Evolutionary conservation across 2,329 filamentous ascomycete species (phyloP).

Genomic region (Beauveria australis): DNA sequence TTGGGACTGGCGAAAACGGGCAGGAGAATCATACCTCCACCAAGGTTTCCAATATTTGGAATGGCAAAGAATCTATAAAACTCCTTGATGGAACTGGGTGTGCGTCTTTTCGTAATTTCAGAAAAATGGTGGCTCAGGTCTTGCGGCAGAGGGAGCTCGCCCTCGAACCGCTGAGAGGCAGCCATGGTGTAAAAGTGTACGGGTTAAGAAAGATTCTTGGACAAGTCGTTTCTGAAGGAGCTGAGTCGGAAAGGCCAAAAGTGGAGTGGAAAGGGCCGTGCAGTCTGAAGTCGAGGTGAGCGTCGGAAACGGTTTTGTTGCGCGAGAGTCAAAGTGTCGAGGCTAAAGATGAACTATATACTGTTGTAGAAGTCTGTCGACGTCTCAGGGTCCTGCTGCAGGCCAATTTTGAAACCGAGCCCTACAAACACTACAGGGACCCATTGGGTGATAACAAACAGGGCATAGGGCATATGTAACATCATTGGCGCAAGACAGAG

Average conservation of each 20-base stretch:
- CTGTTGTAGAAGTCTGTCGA: neutral
- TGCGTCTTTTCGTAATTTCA: conserved; percentile 55
- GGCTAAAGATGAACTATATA: conserved; percentile 1
- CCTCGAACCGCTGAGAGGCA: neutral
- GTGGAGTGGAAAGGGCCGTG: conserved; percentile 1
- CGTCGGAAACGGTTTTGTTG: neutral
- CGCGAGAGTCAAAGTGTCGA: neutral
- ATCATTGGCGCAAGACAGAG: conserved; percentile 22
- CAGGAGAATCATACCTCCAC: conserved; percentile 42
- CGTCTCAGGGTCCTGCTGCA: neutral
- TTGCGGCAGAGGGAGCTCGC: conserved; percentile 38
- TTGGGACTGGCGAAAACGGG: neutral
- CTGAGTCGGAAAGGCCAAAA: neutral
- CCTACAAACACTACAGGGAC: neutral
- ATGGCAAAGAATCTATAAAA: conserved; percentile 79
- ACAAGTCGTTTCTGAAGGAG: neutral
- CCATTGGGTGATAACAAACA: neutral
- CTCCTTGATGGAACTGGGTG: conserved; percentile 61
- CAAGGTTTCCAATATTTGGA: conserved; percentile 53
- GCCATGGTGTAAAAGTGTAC: neutral
- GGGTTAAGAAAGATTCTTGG: neutral
- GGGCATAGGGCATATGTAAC: neutral
- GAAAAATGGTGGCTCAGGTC: conserved; percentile 78
- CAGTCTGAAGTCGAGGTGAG: neutral
- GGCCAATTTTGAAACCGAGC: neutral